Evolutionary conservation across 306 rosid genomes (phyloP), one percentile per base, ranked within the genome.

Genomic region (Clitoria ternatea): DNA sequence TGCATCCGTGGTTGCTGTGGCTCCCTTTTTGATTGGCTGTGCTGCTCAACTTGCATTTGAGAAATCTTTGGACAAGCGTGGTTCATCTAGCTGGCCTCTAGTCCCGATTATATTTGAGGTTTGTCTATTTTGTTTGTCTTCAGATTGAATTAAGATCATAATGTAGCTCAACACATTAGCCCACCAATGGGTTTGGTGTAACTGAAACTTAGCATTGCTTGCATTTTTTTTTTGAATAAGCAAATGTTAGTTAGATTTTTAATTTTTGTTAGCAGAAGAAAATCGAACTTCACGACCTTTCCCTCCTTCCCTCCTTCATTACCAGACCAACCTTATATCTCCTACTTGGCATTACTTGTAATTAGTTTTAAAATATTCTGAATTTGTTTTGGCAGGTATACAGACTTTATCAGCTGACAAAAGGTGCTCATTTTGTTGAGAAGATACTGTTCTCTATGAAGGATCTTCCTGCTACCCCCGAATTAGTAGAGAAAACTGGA

Each of bases 31-130:
- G 42, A 72, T 81, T 45, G 87, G 97, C 55, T 87, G 87, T 40
- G 69, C 60, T 39, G 91, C 60, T 57, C 95, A 94, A 78, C 37
- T 84, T 68, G 86, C 79, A 35, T 89, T 94, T 63, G 98, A 90
- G 84, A 76, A 18, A 36, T 43, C 17, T 73, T 79, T 79, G 79
- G 70, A 72, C n/a, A 18, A 59, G 36, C 66, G 75, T 2, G 79
- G 87, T 1, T 89, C 98, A 6, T 86, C 98, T 53, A 81, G 86
- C 75, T 90, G 97, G 95, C 98, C 95, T 47, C 66, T 90, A 8
- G 84, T 90, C 69, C 97, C 98, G 20, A 82, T 90, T 77, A 79
- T 79, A 61, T 94, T 90, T 23, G 96, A 94, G 98, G 97, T 83
- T 71, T 48, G 71, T 68, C 56, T 12, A 19, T 35, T 35, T 26